Evolutionary conservation across 2,329 filamentous ascomycete species (phyloP).

Genomic region (Hypoxylon sp.): DNA sequence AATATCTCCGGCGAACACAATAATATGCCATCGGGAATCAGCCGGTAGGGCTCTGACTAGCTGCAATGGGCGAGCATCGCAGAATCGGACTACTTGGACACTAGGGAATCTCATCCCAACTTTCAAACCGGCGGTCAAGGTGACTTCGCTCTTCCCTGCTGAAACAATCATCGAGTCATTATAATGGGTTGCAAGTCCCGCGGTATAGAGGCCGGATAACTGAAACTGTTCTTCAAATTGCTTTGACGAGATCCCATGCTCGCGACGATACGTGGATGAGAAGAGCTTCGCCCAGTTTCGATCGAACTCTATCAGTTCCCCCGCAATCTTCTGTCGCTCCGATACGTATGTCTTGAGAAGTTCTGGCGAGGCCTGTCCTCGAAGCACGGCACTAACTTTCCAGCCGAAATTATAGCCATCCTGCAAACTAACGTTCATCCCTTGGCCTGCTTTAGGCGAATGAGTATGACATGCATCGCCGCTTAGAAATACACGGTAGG

Average conservation of each 20-base stretch:
- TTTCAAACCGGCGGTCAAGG: slow-evolving; percentile 59
- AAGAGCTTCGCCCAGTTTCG: slow-evolving; percentile 68
- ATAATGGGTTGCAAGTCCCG: slow-evolving; percentile 71
- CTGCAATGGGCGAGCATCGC: slow-evolving; percentile 71
- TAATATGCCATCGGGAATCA: slow-evolving; percentile 60
- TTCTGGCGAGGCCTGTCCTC: slow-evolving; percentile 58
- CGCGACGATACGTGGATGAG: slow-evolving; percentile 58
- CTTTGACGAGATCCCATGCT: slow-evolving; percentile 60
- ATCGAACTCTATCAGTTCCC: slow-evolving; percentile 74
- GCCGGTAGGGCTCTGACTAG: slow-evolving; percentile 66
- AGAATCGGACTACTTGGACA: slow-evolving; percentile 71
- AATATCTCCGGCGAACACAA: slow-evolving; percentile 69
- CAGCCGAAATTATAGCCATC: slow-evolving; percentile 75
- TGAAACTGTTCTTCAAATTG: slow-evolving; percentile 71
- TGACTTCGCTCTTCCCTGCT: slow-evolving; percentile 52
- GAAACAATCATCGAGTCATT: slow-evolving; percentile 64
- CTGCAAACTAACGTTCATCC: slow-evolving; percentile 72
- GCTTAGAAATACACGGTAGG: slow-evolving; percentile 71
- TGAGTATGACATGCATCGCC: slow-evolving; percentile 78
- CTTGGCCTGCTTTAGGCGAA: slow-evolving; percentile 76
- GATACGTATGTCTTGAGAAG: slow-evolving; percentile 68
- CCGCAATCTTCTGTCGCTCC: slow-evolving; percentile 67
- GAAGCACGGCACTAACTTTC: slow-evolving; percentile 68
- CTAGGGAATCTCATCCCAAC: slow-evolving; percentile 71
- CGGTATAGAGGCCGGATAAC: slow-evolving; percentile 70